These are phyloP conservation scores for Protostelium mycophagum DNA, from an alignment of 78 protist genomes.

Conservation along the genomic window DNA sequence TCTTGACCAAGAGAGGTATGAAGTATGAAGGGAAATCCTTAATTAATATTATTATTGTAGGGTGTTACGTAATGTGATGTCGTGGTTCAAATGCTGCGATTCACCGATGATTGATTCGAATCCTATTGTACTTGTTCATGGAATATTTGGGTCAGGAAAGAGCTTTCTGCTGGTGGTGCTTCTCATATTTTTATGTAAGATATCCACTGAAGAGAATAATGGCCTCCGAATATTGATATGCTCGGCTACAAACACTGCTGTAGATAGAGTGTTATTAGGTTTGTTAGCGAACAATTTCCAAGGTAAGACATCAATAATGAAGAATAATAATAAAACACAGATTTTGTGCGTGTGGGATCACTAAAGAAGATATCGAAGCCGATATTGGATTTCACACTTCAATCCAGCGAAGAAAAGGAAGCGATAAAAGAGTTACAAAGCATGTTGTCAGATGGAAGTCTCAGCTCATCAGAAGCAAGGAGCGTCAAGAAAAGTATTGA, in stretches of 20 bases:
- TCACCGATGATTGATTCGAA: not conserved
- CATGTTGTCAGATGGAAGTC: slow-evolving; percentile 13
- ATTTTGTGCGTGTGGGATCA: slow-evolving; percentile 73
- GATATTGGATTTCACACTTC: slow-evolving; percentile 33
- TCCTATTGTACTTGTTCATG: slow-evolving; percentile 65
- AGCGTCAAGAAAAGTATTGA: slow-evolving; percentile 7
- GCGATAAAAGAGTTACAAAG: slow-evolving; percentile 22
- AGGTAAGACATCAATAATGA: too few species aligned
- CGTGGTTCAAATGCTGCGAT: slow-evolving; percentile 36
- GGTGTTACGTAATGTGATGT: not conserved
- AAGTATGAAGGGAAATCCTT: not conserved
- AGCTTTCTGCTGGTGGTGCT: slow-evolving; percentile 44
- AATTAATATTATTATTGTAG: not conserved
- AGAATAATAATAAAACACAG: slow-evolving; percentile 29
- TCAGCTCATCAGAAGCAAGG: not conserved
- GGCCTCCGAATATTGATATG: slow-evolving; percentile 35
- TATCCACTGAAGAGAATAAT: slow-evolving; percentile 38
- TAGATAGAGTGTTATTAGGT: slow-evolving; percentile 65
- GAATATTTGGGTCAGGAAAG: slow-evolving; percentile 85
- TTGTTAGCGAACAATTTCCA: too few species aligned
- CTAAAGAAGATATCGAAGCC: slow-evolving; percentile 62
- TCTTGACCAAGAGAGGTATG: slow-evolving; percentile 24
- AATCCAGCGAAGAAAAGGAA: slow-evolving; percentile 30
- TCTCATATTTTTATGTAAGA: slow-evolving; percentile 23
- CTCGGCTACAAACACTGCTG: slow-evolving; percentile 79